These are phyloP conservation scores for Gossypium raimondii DNA, from an alignment of 345 rosid species.

Conservation along the genomic window DNA sequence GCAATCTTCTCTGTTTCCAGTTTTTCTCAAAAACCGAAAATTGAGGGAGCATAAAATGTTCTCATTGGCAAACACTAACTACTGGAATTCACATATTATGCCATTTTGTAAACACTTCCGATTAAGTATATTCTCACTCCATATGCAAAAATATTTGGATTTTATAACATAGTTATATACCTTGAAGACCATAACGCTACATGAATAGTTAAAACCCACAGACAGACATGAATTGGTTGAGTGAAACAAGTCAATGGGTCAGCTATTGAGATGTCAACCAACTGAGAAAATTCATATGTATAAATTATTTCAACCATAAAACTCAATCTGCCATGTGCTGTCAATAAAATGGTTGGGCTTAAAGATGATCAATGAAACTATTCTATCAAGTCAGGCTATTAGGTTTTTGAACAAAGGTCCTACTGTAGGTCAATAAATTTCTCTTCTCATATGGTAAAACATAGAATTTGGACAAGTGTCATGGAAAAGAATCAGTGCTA, in stretches of 20 bases:
- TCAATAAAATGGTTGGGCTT: background rate
- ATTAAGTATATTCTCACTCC: background rate
- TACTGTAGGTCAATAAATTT: background rate
- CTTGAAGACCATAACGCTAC: background rate
- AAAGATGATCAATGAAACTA: background rate
- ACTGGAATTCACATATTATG: background rate
- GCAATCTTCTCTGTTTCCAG: background rate
- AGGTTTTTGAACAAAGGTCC: background rate
- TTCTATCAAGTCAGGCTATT: background rate
- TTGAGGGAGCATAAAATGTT: background rate
- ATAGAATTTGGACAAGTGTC: background rate
- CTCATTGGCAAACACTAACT: background rate
- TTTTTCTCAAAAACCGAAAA: background rate
- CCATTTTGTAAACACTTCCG: background rate
- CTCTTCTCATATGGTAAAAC: background rate
- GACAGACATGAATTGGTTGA: background rate
- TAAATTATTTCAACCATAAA: background rate
- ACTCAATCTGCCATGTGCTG: background rate
- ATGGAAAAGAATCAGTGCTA: background rate
- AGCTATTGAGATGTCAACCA: background rate
- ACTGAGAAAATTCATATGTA: background rate
- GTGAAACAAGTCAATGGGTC: background rate
- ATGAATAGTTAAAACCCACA: background rate
- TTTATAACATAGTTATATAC: background rate
- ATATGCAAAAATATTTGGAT: background rate